Evolutionary conservation across 768 basidiomycete genomes (phyloP).

Genomic region (Cantharellus cinnabarinus): DNA sequence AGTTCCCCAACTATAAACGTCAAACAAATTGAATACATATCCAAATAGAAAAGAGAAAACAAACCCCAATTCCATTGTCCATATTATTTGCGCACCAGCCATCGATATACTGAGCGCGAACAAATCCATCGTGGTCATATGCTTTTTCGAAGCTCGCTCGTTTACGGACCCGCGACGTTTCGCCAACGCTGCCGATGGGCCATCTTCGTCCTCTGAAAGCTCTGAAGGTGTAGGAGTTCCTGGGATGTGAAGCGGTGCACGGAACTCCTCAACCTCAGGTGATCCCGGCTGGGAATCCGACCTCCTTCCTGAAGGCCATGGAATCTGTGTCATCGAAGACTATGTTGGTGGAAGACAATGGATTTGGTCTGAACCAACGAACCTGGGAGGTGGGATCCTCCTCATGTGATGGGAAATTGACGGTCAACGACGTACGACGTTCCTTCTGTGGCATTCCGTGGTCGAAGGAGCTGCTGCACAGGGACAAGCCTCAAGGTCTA

Average conservation of each 20-base stretch:
- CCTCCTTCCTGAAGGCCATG: not conserved
- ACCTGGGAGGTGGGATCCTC: not conserved
- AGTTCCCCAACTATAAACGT: conserved; percentile 61
- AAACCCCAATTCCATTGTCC: conserved; percentile 89
- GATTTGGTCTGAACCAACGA: too few relatives aligned
- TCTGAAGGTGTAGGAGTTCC: not conserved
- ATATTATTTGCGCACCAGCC: conserved; percentile 86
- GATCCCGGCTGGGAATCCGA: not conserved
- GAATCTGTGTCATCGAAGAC: not conserved
- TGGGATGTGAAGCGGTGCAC: not conserved
- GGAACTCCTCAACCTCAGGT: not conserved
- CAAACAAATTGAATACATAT: not conserved
- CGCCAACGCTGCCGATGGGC: not conserved
- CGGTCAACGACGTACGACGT: too few relatives aligned
- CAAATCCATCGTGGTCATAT: conserved; percentile 26
- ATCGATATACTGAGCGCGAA: conserved; percentile 75
- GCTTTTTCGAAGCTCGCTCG: not conserved
- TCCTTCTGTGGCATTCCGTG: too few relatives aligned
- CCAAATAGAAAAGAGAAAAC: conserved; percentile 12
- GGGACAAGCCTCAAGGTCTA: too few relatives aligned
- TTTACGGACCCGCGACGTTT: not conserved
- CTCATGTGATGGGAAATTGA: too few relatives aligned
- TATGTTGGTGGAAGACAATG: not conserved
- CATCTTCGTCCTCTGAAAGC: not conserved
- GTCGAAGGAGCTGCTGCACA: too few relatives aligned